Evolutionary conservation across 441 rosid species (phyloP).

Genomic region (Gossypium gossypioides): DNA sequence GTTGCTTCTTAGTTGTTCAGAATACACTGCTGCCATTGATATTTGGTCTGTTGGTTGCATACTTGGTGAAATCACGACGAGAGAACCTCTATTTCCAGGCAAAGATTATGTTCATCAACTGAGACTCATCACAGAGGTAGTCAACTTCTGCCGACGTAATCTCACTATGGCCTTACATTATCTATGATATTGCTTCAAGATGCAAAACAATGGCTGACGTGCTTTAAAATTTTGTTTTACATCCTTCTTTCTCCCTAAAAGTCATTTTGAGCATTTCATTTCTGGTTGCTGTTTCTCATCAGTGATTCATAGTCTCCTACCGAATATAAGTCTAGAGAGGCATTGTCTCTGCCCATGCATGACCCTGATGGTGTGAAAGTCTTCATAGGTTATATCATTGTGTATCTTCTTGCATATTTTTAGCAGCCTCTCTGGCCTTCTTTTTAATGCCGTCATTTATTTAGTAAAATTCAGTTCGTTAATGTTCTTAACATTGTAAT

Average conservation of each 20-base stretch:
- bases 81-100: conserved; percentile 63
- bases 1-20: conserved; percentile 46
- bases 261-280: neutral
- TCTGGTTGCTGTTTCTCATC: neutral
- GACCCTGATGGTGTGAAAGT: neutral
- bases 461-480: neutral
- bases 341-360: neutral
- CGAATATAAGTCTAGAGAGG: neutral
- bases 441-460: neutral
- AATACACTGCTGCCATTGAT: conserved; percentile 54
- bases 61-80: conserved; percentile 55
- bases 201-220: neutral
- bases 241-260: neutral
- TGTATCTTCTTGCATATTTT: neutral
- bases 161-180: neutral
- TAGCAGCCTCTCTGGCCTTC: neutral
- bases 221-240: neutral
- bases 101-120: conserved; percentile 71
- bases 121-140: conserved; percentile 55
- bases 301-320: neutral
- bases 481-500: conserved; percentile 3
- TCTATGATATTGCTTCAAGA: neutral
- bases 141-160: neutral
- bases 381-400: neutral
- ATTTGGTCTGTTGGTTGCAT: conserved; percentile 75